A percentile compares a stretch with the other conserved stretches of the same genome.
Conservation (phyloP, 2,329 filamentous ascomycete genomes). For the Fusarium musae region DNA sequence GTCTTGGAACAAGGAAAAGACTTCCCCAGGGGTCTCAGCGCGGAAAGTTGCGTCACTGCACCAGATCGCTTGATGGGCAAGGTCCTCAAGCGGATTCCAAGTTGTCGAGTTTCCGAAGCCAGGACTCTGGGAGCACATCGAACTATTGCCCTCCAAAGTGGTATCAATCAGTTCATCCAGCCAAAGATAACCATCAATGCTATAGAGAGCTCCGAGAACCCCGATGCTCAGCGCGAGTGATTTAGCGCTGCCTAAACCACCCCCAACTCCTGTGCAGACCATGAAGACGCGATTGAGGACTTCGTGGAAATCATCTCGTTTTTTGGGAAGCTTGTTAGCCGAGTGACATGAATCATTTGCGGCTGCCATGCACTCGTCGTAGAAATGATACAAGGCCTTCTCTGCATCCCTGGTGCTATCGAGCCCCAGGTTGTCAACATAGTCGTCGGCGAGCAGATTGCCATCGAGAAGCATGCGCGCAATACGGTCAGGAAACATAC, state of each 20-base stretch:
- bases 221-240: accelerated
- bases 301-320: neutral
- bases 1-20: no score
- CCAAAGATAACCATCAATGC: accelerated
- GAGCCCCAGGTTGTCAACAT: neutral
- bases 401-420: neutral
- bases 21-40: no score
- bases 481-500: constrained; percentile 39
- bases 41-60: neutral
- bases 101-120: no score
- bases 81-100: neutral
- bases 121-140: neutral
- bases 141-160: neutral
- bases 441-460: constrained; percentile 25
- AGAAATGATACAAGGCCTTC: neutral
- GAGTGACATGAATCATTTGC: neutral
- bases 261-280: neutral
- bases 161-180: neutral
- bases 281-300: neutral
- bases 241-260: neutral
- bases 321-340: neutral
- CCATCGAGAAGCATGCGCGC: constrained; percentile 33
- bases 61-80: neutral
- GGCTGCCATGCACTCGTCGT: neutral
- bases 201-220: accelerated